Evolutionary conservation across 2,329 filamentous ascomycete genomes (phyloP), one percentile per base, ranked within the genome.

Genomic region (Xylaria sp.): DNA sequence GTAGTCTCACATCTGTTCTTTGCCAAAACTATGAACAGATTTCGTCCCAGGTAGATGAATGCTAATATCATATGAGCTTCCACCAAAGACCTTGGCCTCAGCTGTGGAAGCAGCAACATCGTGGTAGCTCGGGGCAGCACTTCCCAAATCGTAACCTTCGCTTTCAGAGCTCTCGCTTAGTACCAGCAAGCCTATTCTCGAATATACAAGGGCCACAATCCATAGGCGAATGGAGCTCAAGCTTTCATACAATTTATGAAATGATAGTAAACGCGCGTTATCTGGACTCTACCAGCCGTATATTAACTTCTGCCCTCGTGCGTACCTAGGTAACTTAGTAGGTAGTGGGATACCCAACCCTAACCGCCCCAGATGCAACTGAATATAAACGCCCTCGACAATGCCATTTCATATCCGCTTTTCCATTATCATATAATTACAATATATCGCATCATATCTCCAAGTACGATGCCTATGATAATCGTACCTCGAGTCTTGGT

Each of bases 21-120:
- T 56, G 31, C 54, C 31, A 31, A 56, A 6, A 18, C 55, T 15
- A 20, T 12, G 20, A 41, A 43, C 41, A 25, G 36, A 18, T 3
- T 31, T 31, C 56, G 46, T 58, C 23, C 4, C 12, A 28, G 55
- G 28, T 58, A 25, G 55, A 58, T 58, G 39, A 41, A 58, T 41
- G n/a, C 20, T 20, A 57, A 12, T 13, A 57, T 57, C 43, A 20
- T 12, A 36, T 28, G 23, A n/a, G 2, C 20, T 57, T 43, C 55
- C 33, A 41, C 33, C 10, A 6, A 2, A n/a, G 25, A 31, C 13
- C 6, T 36, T 31, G 10, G 13, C 49, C 31, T n/a, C 13, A 18
- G 8, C 13, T 31, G 12, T 18, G 9, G 18, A 52, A 9, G 12
- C 13, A 4, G 12, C 25, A 18, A 49, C 3, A 36, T 10, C 33